Conservation (phyloP, 2,329 filamentous ascomycete species). For the Apiospora sp. region DNA sequence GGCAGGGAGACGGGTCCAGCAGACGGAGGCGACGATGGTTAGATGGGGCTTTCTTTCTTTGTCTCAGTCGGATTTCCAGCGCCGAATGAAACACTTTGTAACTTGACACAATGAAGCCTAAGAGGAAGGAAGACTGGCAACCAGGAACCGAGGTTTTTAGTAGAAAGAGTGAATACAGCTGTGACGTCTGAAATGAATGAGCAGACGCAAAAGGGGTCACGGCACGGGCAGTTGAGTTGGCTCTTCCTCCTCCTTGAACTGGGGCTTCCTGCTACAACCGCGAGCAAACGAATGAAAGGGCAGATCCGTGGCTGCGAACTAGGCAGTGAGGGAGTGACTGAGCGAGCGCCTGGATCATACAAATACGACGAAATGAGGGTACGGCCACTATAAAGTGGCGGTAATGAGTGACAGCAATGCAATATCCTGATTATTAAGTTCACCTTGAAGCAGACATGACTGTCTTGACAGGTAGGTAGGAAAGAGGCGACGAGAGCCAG, state of each 20-base stretch:
- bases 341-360: constrained; percentile 2
- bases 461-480: constrained; percentile 6
- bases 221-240: background rate
- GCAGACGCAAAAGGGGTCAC: constrained; percentile 3
- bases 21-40: constrained; percentile 20
- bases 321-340: constrained; percentile 4
- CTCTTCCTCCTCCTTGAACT: background rate
- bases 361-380: constrained; percentile 15
- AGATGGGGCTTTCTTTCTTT: background rate
- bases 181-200: constrained; percentile 3
- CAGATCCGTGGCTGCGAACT: background rate
- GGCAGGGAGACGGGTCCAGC: background rate
- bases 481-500: background rate
- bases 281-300: background rate
- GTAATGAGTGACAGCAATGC: constrained; percentile 17
- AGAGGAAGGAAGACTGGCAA: constrained; percentile 3
- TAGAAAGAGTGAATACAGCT: background rate
- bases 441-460: background rate
- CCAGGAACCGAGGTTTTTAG: background rate
- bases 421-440: constrained; percentile 11
- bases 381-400: constrained; percentile 10
- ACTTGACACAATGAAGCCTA: constrained; percentile 15
- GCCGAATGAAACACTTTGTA: constrained; percentile 14
- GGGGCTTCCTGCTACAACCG: background rate
- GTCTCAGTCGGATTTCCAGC: constrained; percentile 9